Evolutionary conservation across 148 eudicot species (phyloP), one percentile per base, ranked within the genome.

Genomic region (Silene conica): DNA sequence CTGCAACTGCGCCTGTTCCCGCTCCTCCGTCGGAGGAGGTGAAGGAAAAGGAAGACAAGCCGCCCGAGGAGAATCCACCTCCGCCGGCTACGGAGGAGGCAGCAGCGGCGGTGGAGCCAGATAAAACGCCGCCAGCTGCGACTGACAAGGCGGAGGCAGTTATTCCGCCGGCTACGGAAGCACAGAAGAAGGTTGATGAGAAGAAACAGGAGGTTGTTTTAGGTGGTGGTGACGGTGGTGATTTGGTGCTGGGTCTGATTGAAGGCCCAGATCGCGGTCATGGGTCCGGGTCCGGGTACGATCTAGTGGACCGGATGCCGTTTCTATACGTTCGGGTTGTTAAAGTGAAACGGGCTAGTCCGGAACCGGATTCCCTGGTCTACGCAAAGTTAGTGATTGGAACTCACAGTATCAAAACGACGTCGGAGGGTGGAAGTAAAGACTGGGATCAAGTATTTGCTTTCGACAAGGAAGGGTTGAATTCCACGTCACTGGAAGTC

Each of bases 381-480:
- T 82, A 79, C 43, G 90, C 89, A 0, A 93, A 90, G 85, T 84
- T 93, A 3, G 84, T 84, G 65, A 89, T 91, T 48, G 98, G 98
- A 9, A 93, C 96, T 13, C 97, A 93, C 70, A 82, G 83, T 16
- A 79, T 89, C 31, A 87, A 82, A 58, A 93, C 96, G 67, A 85
- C 79, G 63, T 72, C 84, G 45, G 85, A 81, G 65, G 54, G 67
- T 0, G 71, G 62, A 28, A 28, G 31, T 28, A 28, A 28, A 23
- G 92, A 89, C 50, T 93, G 96, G 97, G 95, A 93, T 70, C 91
- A 91, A 45, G 95, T 91, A 0, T 93, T 89, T 64, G 98, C 98
- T 0, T 93, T 93, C 57, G 94, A 91, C 28, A 93, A 88, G 14
- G 98, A 88, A 45, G 89, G 89, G 2, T 31, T 93, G n/a, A 91